Evolutionary conservation across 306 rosid genomes (phyloP), one percentile per base, ranked within the genome.

Genomic region (Medicago arabica): DNA sequence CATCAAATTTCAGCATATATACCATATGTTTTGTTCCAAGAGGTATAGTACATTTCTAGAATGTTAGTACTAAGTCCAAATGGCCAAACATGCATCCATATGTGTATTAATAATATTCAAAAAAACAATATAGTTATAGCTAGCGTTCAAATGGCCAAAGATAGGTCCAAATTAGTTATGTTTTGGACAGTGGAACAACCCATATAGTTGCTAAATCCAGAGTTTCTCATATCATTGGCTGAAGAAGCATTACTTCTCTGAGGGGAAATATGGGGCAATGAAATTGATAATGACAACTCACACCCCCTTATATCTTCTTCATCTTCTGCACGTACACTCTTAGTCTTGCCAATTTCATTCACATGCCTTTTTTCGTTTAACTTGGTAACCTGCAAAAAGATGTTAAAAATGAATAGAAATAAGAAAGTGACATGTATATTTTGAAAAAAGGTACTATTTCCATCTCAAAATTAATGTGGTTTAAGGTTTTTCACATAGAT

Each of bases 241-340:
- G 90, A 88, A n/a, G 86, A 82, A 54, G 31, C 85, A 49, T 86
- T 83, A 19, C 89, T 86, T 65, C 67, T 59, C 73, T 77, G 88
- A 21, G 89, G 77, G 3, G 85, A 69, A 6, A 81, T 85, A 21
- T 82, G 78, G 1, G 79, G 92, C 77, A 87, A 76, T 21, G 96
- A 82, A 19, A 95, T 91, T 0, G 91, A 86, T 57, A 95, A 43
- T 0, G 97, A 90, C 71, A 95, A 82, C 43, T 87, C 95, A 74
- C 87, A 88, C 12, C 67, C 71, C n/a, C 86, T 72, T 9, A 15
- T 75, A 36, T n/a, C 69, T 66, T 41, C 85, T 14, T 77, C 72
- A 2, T 68, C 80, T 46, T 68, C 70, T 51, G 9, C 79, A 19
- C 53, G 21, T 51, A 66, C 75, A 62, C 72, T 43, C 18, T 50